Evolutionary conservation across 129 eudicot species (phyloP).

Genomic region (Escallonia herrerae): DNA sequence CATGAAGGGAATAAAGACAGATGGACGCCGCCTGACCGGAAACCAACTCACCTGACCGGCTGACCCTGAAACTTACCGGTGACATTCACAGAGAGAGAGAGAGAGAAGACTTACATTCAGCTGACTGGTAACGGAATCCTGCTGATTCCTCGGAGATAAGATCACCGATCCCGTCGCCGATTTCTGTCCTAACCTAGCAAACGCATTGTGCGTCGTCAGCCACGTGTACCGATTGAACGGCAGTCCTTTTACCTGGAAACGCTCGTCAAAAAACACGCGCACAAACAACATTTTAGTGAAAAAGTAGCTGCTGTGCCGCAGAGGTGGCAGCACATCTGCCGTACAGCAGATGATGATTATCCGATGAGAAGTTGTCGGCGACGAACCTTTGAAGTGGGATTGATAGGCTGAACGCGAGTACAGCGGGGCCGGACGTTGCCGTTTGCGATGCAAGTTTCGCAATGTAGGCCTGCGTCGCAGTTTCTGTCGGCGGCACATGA

Average conservation of each 20-base stretch:
- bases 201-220: slow-evolving; percentile 90
- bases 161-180: slow-evolving; percentile 74
- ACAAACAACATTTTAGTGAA: not conserved
- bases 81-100: not conserved
- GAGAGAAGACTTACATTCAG: slow-evolving; percentile 47
- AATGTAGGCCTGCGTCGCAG: slow-evolving; percentile 78
- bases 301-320: no score
- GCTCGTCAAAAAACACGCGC: slow-evolving; percentile 3
- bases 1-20: not conserved
- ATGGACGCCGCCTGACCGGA: not conserved
- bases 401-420: slow-evolving; percentile 71
- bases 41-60: not conserved
- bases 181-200: slow-evolving; percentile 57
- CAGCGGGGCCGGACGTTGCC: slow-evolving; percentile 73
- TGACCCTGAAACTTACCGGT: not conserved
- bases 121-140: slow-evolving; percentile 75
- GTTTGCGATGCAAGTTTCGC: slow-evolving; percentile 78
- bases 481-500: slow-evolving; percentile 43
- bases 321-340: no score
- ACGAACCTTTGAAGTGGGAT: slow-evolving; percentile 59
- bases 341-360: no score
- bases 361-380: no score
- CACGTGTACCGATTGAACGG: slow-evolving; percentile 82
- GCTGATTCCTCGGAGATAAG: slow-evolving; percentile 78
- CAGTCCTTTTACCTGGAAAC: slow-evolving; percentile 63